Evolutionary conservation across 371 early-diverging fungal species (phyloP).

Genomic region (Umbelopsis sp.): DNA sequence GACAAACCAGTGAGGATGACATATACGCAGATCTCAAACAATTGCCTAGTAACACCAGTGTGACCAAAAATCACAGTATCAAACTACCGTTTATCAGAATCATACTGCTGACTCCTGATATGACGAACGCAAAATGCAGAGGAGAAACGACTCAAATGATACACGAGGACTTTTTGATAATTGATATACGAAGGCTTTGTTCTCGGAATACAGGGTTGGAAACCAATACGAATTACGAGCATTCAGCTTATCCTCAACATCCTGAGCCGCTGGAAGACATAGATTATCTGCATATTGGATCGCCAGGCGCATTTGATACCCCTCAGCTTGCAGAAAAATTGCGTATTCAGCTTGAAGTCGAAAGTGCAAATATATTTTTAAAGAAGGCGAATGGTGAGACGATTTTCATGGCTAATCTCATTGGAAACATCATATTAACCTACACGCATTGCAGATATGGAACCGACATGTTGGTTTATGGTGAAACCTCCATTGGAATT

Average conservation of each 20-base stretch:
- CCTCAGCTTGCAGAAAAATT: slow-evolving; percentile 26
- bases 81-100: slow-evolving; percentile 45
- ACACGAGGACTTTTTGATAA: slow-evolving; percentile 38
- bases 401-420: neutral
- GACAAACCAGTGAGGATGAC: neutral
- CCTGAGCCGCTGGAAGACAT: neutral
- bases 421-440: neutral
- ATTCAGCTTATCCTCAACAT: too few species aligned
- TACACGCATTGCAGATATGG: neutral
- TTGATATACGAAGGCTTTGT: slow-evolving; percentile 39
- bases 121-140: slow-evolving; percentile 41
- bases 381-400: slow-evolving; percentile 33
- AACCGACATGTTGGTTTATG: slow-evolving; percentile 42
- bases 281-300: slow-evolving; percentile 8
- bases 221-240: neutral
- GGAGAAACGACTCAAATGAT: slow-evolving; percentile 40
- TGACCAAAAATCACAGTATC: slow-evolving; percentile 30
- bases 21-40: slow-evolving; percentile 34
- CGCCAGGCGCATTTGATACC: neutral
- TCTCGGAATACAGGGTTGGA: slow-evolving; percentile 25
- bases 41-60: slow-evolving; percentile 17
- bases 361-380: slow-evolving; percentile 49
- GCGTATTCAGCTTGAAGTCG: slow-evolving; percentile 38
- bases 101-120: slow-evolving; percentile 48
- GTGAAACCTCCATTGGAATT: slow-evolving; percentile 40